Evolutionary conservation across 164 flowering plant species (phyloP), one percentile per base, ranked within the genome.

Genomic region (Dillenia turbinata): DNA sequence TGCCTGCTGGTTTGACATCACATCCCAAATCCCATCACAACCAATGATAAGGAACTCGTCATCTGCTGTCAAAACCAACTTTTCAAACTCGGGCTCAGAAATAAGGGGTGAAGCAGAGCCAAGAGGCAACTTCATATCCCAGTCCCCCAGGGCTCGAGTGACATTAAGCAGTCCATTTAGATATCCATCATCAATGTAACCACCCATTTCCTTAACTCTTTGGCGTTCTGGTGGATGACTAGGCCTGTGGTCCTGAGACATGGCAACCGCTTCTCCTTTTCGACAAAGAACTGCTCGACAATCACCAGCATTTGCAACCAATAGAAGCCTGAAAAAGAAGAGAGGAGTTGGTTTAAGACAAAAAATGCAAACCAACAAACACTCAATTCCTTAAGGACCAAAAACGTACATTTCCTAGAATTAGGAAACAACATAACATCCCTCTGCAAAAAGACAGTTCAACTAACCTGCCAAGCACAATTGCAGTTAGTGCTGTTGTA

Each of bases 1-100:
- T 1, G 89, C 89, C 50, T 62, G 24, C 65, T 84, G 83, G 71
- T 78, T 84, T 15, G 85, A 70, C 82, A 84, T 77, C 9, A 80
- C 89, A 53, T 84, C 89, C 86, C 86, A 84, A 5, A 84, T 65
- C 15, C 88, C 88, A 70, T 84, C 88, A 68, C 88, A 84, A 5
- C 79, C 82, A 49, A 84, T 76, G 24, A 84, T 81, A 69, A 83
- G 57, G 69, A 83, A 83, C 64, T 83, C 88, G 44, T 83, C 86
- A 12, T 80, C 86, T 63, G 80, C 79, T 12, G 76, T 75, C 9
- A 84, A 60, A 12, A 61, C 47, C 12, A 78, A 9, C 50, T 71
- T 80, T 56, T 66, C 68, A 47, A 82, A 15, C 40, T 82, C 86
- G 0, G 89, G 85, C 11, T 84, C 86, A 1, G 89, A 75, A 72